Evolutionary conservation across 768 basidiomycete species (phyloP).

Genomic region (Bullera alba): DNA sequence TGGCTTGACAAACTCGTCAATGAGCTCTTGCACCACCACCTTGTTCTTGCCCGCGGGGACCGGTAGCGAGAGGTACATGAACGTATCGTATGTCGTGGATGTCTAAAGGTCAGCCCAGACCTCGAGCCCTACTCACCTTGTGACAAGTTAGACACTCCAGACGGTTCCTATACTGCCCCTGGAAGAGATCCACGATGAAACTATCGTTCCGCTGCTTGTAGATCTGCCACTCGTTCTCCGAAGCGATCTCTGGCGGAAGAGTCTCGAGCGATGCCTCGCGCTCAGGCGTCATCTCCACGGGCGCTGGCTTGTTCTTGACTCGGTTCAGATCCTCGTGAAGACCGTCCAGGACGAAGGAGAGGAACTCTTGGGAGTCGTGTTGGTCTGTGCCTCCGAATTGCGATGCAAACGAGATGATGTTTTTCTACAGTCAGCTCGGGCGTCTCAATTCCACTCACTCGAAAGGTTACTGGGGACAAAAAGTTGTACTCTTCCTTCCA

Average conservation of each 20-base stretch:
- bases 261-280: slow-evolving; percentile 83
- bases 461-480: slow-evolving; percentile 71
- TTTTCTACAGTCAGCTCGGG: slow-evolving; percentile 49
- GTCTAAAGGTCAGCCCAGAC: slow-evolving; percentile 55
- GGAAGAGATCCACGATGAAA: slow-evolving; percentile 92
- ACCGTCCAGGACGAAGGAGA: slow-evolving; percentile 86
- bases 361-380: slow-evolving; percentile 96
- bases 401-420: slow-evolving; percentile 55
- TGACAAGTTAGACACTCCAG: slow-evolving; percentile 84
- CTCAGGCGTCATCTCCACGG: slow-evolving; percentile 60
- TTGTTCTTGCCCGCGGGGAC: slow-evolving; percentile 58
- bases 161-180: slow-evolving; percentile 88
- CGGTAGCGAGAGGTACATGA: slow-evolving; percentile 89
- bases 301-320: slow-evolving; percentile 62
- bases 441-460: slow-evolving; percentile 53
- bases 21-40: slow-evolving; percentile 69
- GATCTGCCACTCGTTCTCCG: slow-evolving; percentile 84
- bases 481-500: slow-evolving; percentile 81
- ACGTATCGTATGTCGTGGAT: slow-evolving; percentile 92
- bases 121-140: slow-evolving; percentile 55
- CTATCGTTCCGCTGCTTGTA: slow-evolving; percentile 88
- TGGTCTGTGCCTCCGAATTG: slow-evolving; percentile 83
- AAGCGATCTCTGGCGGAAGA: slow-evolving; percentile 76
- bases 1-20: slow-evolving; percentile 81
- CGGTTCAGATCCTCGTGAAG: slow-evolving; percentile 84